These are phyloP conservation scores for Pezicula radicicola DNA, from an alignment of 2,329 filamentous ascomycete species.

Conservation along the genomic window DNA sequence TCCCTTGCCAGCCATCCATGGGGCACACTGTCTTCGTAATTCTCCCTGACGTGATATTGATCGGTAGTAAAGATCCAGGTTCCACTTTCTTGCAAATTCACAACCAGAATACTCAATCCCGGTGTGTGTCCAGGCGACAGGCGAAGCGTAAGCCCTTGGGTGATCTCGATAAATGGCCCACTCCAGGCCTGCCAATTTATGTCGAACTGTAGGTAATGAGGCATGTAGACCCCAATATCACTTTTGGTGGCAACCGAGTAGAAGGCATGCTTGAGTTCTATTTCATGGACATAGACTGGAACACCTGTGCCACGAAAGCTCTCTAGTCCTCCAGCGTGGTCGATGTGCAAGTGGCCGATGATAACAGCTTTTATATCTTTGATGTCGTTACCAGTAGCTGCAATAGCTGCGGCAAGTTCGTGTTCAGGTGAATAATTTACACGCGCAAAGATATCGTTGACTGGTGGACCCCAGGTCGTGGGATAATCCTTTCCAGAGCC, in stretches of 20 bases:
- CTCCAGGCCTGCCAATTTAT: slow-evolving; percentile 36
- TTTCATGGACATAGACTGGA: slow-evolving; percentile 40
- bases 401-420: slow-evolving; percentile 33
- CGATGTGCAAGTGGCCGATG: slow-evolving; percentile 40
- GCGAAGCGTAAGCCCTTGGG: slow-evolving; percentile 25
- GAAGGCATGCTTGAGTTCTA: slow-evolving; percentile 39
- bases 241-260: slow-evolving; percentile 35
- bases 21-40: slow-evolving; percentile 30
- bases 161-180: slow-evolving; percentile 30
- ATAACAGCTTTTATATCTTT: slow-evolving; percentile 40
- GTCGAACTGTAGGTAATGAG: slow-evolving; percentile 28
- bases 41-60: slow-evolving; percentile 35
- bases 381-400: slow-evolving; percentile 34
- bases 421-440: slow-evolving; percentile 28
- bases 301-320: slow-evolving; percentile 35
- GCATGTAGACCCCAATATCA: slow-evolving; percentile 32
- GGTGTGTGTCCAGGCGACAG: slow-evolving; percentile 3
- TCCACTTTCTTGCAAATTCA: slow-evolving; percentile 10
- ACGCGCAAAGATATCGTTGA: slow-evolving; percentile 35
- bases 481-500: slow-evolving; percentile 6
- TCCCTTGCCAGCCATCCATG: slow-evolving; percentile 34
- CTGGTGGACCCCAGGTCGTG: slow-evolving; percentile 26
- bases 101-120: slow-evolving; percentile 1
- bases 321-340: slow-evolving; percentile 41
- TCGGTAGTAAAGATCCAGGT: slow-evolving; percentile 37